phyloP scores from a whole-genome alignment of 495 filamentous ascomycete genomes.

The Neurospora sp. region DNA sequence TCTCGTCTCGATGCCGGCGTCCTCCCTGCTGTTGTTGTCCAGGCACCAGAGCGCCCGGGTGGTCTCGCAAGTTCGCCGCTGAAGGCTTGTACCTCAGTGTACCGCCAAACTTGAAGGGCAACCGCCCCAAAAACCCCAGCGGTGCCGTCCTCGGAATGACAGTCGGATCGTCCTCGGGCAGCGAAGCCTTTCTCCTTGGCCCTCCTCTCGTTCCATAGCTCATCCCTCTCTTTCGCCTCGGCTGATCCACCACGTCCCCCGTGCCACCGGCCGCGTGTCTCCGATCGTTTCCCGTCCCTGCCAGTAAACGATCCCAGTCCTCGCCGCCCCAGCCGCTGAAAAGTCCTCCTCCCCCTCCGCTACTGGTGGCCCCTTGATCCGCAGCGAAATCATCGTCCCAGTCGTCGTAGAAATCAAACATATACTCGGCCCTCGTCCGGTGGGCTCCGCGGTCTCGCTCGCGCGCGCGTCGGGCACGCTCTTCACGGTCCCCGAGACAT shows the following conservation, averaged over 20 bases:
- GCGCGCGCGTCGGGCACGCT: conserved; percentile 56
- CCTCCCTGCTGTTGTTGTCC: conserved; percentile 39
- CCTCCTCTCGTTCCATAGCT: conserved; percentile 68
- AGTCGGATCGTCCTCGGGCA: conserved; percentile 65
- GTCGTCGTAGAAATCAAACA: conserved; percentile 97
- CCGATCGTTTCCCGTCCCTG: conserved; percentile 53
- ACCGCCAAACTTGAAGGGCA: conserved; percentile 80
- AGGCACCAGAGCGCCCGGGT: conserved; percentile 47
- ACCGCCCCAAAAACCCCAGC: conserved; percentile 72
- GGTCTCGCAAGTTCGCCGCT: conserved; percentile 83
- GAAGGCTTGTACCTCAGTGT: conserved; percentile 81
- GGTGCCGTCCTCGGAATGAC: conserved; percentile 81
- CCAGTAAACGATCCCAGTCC: conserved; percentile 79
- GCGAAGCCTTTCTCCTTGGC: conserved; percentile 58
- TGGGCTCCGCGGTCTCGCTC: conserved; percentile 39
- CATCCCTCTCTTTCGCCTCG: conserved; percentile 69
- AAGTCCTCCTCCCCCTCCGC: conserved; percentile 36
- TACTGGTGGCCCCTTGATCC: conserved; percentile 23
- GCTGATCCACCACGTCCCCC: conserved; percentile 48
- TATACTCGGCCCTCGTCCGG: conserved; percentile 63
- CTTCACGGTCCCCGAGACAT: conserved; percentile 66
- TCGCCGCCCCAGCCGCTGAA: conserved; percentile 53
- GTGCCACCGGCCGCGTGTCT: conserved; percentile 16
- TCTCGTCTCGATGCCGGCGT: conserved; percentile 42
- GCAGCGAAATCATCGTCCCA: conserved; percentile 74